Evolutionary conservation across 331 rosid species (phyloP).

Genomic region (Malus hybrid): DNA sequence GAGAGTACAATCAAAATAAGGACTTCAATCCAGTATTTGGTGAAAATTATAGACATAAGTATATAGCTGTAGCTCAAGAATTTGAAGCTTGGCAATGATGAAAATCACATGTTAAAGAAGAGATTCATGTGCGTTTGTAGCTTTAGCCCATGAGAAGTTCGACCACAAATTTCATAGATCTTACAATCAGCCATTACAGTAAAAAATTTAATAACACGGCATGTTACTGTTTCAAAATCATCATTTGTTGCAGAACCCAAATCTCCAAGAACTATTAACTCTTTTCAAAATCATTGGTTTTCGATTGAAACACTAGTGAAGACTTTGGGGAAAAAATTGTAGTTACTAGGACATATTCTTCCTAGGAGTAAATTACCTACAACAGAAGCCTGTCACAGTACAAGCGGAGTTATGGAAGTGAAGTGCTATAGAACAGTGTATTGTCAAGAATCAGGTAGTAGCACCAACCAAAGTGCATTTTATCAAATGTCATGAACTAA

Average conservation of each 20-base stretch:
- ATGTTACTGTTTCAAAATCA: background rate
- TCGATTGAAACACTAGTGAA: background rate
- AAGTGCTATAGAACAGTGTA: background rate
- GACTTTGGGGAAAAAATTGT: background rate
- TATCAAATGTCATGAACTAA: background rate
- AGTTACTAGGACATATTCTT: background rate
- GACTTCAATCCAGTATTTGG: background rate
- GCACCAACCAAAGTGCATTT: background rate
- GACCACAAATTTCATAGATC: background rate
- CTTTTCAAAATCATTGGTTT: background rate
- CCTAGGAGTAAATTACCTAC: background rate
- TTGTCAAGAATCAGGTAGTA: background rate
- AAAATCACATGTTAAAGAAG: background rate
- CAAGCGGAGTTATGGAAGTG: background rate
- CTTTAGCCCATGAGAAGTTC: background rate
- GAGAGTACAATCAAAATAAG: background rate
- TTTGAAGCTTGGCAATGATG: background rate
- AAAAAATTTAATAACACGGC: background rate
- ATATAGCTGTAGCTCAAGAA: background rate
- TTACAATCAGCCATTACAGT: background rate
- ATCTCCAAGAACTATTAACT: background rate
- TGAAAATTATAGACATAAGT: background rate
- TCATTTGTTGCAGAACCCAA: background rate
- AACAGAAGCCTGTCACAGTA: background rate
- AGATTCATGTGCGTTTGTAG: background rate